phyloP scores from a whole-genome alignment of 2,329 filamentous ascomycete genomes.

The Mollisia scopiformis region DNA sequence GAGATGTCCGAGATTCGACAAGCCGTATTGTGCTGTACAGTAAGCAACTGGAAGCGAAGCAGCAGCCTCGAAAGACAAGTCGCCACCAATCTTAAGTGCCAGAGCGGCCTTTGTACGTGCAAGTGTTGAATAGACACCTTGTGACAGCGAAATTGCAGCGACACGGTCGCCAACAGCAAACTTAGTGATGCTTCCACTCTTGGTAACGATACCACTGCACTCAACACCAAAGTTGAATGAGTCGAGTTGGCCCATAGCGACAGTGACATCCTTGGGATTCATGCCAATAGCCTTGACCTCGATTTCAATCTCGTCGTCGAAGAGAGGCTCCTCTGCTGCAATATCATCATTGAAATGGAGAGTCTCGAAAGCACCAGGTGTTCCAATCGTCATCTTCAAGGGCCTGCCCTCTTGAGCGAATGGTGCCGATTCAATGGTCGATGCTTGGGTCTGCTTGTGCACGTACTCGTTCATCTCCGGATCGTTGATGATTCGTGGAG shows the following conservation, averaged over 20 bases:
- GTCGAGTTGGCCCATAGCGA: slow-evolving; percentile 37
- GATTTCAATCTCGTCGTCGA: slow-evolving; percentile 31
- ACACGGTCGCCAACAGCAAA: slow-evolving; percentile 38
- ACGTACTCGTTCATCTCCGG: slow-evolving; percentile 35
- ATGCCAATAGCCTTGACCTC: slow-evolving; percentile 36
- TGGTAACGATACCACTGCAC: slow-evolving; percentile 39
- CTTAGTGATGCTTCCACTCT: slow-evolving; percentile 33
- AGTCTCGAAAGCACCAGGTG: slow-evolving; percentile 31
- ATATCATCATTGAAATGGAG: slow-evolving; percentile 32
- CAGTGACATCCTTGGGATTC: slow-evolving; percentile 35
- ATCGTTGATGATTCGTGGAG: slow-evolving; percentile 29
- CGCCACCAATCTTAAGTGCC: slow-evolving; percentile 24
- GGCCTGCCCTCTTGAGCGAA: slow-evolving; percentile 24
- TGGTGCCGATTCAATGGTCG: slow-evolving; percentile 19
- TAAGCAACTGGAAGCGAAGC: slow-evolving; percentile 31
- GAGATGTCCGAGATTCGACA: slow-evolving; percentile 31
- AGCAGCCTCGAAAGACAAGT: slow-evolving; percentile 27
- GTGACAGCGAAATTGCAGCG: slow-evolving; percentile 25
- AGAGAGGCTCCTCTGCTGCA: slow-evolving; percentile 8
- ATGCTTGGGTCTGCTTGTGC: slow-evolving; percentile 27
- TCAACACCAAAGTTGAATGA: slow-evolving; percentile 39
- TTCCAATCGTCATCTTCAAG: slow-evolving; percentile 29
- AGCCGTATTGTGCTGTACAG: slow-evolving; percentile 32
- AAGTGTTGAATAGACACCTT: slow-evolving; percentile 30
- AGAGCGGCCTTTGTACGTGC: slow-evolving; percentile 26